Base-by-base conservation (phyloP, 768 basidiomycete species). In the Dioszegia hungarica region DNA sequence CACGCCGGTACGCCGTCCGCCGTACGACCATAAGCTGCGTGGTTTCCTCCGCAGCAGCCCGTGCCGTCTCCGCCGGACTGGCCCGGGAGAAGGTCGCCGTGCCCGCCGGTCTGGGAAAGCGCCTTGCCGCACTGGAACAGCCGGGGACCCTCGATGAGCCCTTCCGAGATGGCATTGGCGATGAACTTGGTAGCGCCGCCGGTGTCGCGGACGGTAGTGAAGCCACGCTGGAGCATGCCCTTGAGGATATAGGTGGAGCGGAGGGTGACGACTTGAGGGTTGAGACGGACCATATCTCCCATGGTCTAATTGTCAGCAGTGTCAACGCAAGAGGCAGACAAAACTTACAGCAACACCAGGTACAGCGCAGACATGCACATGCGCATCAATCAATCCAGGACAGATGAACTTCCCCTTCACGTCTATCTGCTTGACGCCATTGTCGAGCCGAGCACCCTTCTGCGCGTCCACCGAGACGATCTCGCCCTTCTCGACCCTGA, bases 381-480 rank as follows among this genome's bases (percentile, higher is more conserved):
- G 80, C 40, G 76, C 75, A 65, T 80, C 80, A 46, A 80, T 78
- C n/a, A 80, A 66, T 1, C 80, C 80, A 19, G 79, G 79, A 57
- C 76, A 80, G 10, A 80, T 44, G 52, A 66, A 79, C n/a, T 64
- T 67, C 0, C 78, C 79, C 19, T 71, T 64, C 3, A 79, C 59
- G 61, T 79, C 77, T 14, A 78, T 58, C 60, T 27, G 51, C 28
- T 29, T 45, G n/a, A 60, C 61, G 33, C 37, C 44, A 36, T 28
- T 48, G 25, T 70, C 48, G 20, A 54, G 25, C n/a, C 31, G 31
- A 11, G 27, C 33, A 17, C 59, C n/a, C 17, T 43, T 44, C 17
- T 40, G 8, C 27, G 72, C 43, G 10, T 51, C 31, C 6, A 79
- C 51, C n/a, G 67, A 61, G 3, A 40, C 51, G 39, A 79, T 68